Conservation (phyloP, 2,329 filamentous ascomycete species). For the Calonectria pteridis region DNA sequence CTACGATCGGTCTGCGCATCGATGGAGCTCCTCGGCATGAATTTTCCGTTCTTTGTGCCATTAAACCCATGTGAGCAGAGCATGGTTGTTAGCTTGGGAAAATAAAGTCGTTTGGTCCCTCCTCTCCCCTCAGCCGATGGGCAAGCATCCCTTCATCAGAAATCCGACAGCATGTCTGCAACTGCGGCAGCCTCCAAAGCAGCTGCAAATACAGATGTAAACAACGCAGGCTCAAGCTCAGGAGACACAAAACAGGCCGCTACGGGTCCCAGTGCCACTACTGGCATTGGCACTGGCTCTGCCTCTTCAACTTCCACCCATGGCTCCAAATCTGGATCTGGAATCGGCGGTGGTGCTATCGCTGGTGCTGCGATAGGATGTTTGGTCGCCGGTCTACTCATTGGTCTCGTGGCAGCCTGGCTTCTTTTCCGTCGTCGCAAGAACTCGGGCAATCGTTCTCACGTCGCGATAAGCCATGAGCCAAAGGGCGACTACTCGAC, state of each 20-base stretch:
- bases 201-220: too few relatives aligned
- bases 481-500: neutral
- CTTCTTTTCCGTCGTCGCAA: slow-evolving; percentile 39
- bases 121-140: neutral
- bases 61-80: neutral
- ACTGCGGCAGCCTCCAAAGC: too few relatives aligned
- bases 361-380: slow-evolving; percentile 49
- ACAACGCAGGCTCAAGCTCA: too few relatives aligned
- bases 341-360: slow-evolving; percentile 28
- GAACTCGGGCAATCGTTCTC: neutral
- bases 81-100: neutral
- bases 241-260: neutral
- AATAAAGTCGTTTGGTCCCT: neutral
- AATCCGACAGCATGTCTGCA: too few relatives aligned
- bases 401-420: slow-evolving; percentile 44
- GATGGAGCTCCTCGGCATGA: neutral
- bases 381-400: slow-evolving; percentile 41
- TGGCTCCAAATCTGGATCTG: neutral
- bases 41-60: neutral
- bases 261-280: neutral
- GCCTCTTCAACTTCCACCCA: neutral
- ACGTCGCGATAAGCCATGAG: neutral
- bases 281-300: neutral
- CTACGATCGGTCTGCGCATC: neutral
- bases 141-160: too few relatives aligned